Evolutionary conservation across 2,329 filamentous ascomycete genomes (phyloP).

Genomic region (Colletotrichum sp.): DNA sequence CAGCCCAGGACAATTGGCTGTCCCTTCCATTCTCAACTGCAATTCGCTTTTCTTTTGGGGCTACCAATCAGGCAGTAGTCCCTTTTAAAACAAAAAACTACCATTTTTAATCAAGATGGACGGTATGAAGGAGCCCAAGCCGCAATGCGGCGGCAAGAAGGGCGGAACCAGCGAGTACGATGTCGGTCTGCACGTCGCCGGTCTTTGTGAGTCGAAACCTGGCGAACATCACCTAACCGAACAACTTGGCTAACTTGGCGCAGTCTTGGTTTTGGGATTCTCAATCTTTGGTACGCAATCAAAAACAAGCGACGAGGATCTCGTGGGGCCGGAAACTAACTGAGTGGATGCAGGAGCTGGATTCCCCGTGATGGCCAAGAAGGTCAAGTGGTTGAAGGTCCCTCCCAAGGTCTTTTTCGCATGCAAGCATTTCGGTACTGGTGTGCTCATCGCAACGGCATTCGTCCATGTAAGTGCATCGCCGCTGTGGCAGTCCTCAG

Average conservation of each 20-base stretch:
- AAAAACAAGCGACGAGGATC: neutral
- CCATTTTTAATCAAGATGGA: conserved; percentile 28
- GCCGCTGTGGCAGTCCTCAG: rapidly evolving
- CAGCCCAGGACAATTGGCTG: conserved; percentile 26
- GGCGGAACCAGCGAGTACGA: conserved; percentile 42
- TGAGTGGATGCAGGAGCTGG: conserved; percentile 43
- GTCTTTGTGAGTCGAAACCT: conserved; percentile 41
- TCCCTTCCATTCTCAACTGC: conserved; percentile 21
- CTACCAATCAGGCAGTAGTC: conserved; percentile 13
- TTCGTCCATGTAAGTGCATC: conserved; percentile 70
- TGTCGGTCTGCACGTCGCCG: conserved; percentile 43
- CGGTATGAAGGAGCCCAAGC: conserved; percentile 36
- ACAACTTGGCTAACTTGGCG: conserved; percentile 11
- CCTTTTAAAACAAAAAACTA: conserved; percentile 1
- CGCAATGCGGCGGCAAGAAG: conserved; percentile 40
- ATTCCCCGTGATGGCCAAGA: conserved; percentile 59
- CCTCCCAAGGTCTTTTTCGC: conserved; percentile 63
- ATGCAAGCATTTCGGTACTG: conserved; percentile 72
- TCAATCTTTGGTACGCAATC: conserved; percentile 40
- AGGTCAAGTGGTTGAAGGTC: conserved; percentile 63
- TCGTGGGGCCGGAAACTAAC: conserved; percentile 9
- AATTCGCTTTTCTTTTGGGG: conserved; percentile 20
- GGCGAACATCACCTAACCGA: neutral
- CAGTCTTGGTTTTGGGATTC: conserved; percentile 44
- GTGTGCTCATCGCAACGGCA: conserved; percentile 74